Base-by-base conservation (phyloP, 192 early-diverging fungal genomes). In the Backusella parvicylindrica region DNA sequence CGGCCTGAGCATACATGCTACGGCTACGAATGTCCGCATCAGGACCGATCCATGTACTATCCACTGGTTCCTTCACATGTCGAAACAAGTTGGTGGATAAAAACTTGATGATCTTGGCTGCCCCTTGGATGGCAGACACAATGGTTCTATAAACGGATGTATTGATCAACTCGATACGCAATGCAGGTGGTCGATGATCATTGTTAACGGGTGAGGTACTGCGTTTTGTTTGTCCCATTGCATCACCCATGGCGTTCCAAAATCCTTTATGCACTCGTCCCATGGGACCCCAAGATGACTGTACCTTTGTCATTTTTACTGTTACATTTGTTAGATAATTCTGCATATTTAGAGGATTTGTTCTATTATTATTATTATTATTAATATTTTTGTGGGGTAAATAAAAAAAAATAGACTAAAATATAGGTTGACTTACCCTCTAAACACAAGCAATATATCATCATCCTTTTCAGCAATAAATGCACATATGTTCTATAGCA, bases 391-490 rank as follows among this genome's bases (percentile, higher is more conserved):
- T 64, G 16, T 64, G 28, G 21, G 23, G 23, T 60, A 7, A 30
- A 64, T 31, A 3, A 6, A 60, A 13, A 15, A 21, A 9, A 28
- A 8, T 13, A 18, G 21, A 15, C 16, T 64, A 13, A 28, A 1
- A 6, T 53, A 30, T 21, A 28, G 15, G 56, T 32, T 15, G 40
- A 65, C 60, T 37, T 36, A 77, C 76, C 85, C 86, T 65, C 86
- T 78, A 64, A 87, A 87, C 5, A 87, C 86, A 2, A 87, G 71
- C 7, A 87, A 56, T 50, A 87, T 87, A 26, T 87, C 83, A 65
- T 85, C 82, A 50, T 85, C 82, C 50, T 87, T 87, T 69, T 87
- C 84, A 6, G 80, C 84, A 79, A 87, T 87, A 64, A 85, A 87
- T 33, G 80, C 86, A 69, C 82, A 84, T 15, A 85, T 81, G 21